phyloP scores from a whole-genome alignment of 768 basidiomycete genomes.

The Hygrophorus pudorinus region DNA sequence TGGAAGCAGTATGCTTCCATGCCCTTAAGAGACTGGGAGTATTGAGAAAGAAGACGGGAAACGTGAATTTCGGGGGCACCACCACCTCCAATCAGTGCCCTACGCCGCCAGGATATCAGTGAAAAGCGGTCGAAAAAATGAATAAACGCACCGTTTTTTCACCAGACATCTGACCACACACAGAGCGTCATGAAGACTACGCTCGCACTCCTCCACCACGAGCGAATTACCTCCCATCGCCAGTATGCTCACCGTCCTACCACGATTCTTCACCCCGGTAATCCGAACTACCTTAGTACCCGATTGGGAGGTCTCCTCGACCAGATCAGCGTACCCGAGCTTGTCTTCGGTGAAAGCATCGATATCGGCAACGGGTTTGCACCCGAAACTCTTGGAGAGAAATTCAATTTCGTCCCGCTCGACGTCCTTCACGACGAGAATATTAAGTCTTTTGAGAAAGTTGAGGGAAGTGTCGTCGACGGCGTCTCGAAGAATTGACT shows the following conservation, averaged over 20 bases:
- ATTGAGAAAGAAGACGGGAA: slow-evolving; percentile 81
- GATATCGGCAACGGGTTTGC: slow-evolving; percentile 95
- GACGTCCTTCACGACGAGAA: slow-evolving; percentile 93
- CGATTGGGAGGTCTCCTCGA: slow-evolving; percentile 76
- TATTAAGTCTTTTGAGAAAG: slow-evolving; percentile 95
- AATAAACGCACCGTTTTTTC: slow-evolving; percentile 75
- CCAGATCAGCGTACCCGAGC: slow-evolving; percentile 90
- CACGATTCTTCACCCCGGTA: slow-evolving; percentile 89
- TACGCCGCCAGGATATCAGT: neutral
- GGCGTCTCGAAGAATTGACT: slow-evolving; percentile 98
- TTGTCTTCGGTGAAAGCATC: slow-evolving; percentile 98
- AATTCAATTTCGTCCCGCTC: slow-evolving; percentile 99
- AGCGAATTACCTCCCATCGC: slow-evolving; percentile 90
- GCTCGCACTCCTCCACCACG: slow-evolving; percentile 94
- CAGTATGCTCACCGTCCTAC: slow-evolving; percentile 90
- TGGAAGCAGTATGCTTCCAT: slow-evolving; percentile 99
- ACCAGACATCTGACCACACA: slow-evolving; percentile 98
- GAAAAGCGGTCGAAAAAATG: neutral
- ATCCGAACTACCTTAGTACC: slow-evolving; percentile 91
- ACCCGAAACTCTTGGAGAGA: slow-evolving; percentile 87
- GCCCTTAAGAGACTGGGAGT: slow-evolving; percentile 88
- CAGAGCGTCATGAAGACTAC: slow-evolving; percentile 96
- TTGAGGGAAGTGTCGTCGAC: slow-evolving; percentile 96
- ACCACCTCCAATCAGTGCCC: slow-evolving; percentile 87
- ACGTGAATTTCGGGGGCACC: slow-evolving; percentile 98